Percentiles rank a stretch among this genome's conserved stretches.
Conservation (phyloP, 2,329 filamentous ascomycete genomes). For the Alternaria triticimaculans region DNA sequence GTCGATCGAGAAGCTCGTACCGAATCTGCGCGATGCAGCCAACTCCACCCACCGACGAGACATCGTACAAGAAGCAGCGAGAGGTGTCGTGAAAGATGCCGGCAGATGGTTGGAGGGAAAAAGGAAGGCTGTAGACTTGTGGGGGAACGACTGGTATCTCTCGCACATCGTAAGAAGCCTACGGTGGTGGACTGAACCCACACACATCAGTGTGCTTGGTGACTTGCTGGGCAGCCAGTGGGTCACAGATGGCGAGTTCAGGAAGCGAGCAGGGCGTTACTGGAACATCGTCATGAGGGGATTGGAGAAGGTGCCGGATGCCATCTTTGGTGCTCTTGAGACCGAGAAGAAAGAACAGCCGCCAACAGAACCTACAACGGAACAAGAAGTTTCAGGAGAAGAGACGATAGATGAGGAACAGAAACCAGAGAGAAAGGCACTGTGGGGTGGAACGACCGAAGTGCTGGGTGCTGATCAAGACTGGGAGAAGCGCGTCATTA, state of each 20-base stretch:
- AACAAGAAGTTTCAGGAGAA: conserved; percentile 25
- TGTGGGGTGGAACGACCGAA: conserved; percentile 43
- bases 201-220: conserved; percentile 86
- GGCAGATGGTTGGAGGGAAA: conserved; percentile 69
- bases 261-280: conserved; percentile 72
- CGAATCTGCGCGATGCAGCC: conserved; percentile 26
- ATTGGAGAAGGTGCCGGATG: conserved; percentile 65
- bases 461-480: conserved; percentile 54
- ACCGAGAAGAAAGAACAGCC: neutral
- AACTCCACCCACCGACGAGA: conserved; percentile 16
- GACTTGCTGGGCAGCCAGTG: conserved; percentile 95
- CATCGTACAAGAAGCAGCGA: conserved; percentile 18
- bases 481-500: conserved; percentile 83
- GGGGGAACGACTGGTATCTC: conserved; percentile 94
- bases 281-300: conserved; percentile 82
- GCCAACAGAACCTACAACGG: neutral
- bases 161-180: conserved; percentile 88
- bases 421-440: conserved; percentile 19
- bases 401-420: conserved; percentile 20
- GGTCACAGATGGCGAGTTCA: conserved; percentile 87
- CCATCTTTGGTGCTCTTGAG: conserved; percentile 23
- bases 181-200: conserved; percentile 83
- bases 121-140: conserved; percentile 83
- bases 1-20: conserved; percentile 47
- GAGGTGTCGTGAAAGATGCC: conserved; percentile 62